These are phyloP conservation scores for Pyrenula aspistea DNA, from an alignment of 495 filamentous ascomycete genomes.

Conservation along the genomic window DNA sequence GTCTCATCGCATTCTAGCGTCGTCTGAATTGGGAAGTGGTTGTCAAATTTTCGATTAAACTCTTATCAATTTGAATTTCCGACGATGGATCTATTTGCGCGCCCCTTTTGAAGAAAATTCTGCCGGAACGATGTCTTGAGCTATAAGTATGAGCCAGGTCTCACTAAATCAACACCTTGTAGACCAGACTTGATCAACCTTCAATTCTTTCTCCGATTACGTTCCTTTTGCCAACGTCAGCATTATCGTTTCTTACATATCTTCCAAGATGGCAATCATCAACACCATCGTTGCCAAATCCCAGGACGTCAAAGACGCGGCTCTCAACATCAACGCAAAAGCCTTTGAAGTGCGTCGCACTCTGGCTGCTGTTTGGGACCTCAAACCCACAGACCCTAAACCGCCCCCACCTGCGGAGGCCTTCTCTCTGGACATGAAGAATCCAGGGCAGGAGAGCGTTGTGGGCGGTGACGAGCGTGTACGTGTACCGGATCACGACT, in stretches of 20 bases:
- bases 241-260: neutral
- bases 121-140: neutral
- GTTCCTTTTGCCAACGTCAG: neutral
- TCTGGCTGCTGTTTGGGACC: slow-evolving; percentile 11
- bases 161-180: neutral
- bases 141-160: neutral
- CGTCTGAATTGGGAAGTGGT: neutral
- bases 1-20: neutral
- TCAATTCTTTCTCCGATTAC: neutral
- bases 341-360: slow-evolving; percentile 12
- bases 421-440: slow-evolving; percentile 8
- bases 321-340: slow-evolving; percentile 10
- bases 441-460: slow-evolving; percentile 7
- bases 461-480: slow-evolving; percentile 12
- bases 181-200: neutral
- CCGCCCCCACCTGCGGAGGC: slow-evolving; percentile 4
- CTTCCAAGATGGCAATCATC: neutral
- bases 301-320: slow-evolving; percentile 6
- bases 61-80: neutral
- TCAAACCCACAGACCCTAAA: slow-evolving; percentile 5
- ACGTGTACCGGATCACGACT: slow-evolving; percentile 13
- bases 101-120: neutral
- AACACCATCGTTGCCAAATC: slow-evolving; percentile 5
- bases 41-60: neutral
- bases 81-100: neutral